These are phyloP conservation scores for Alternaria longipes DNA, from an alignment of 2,329 filamentous ascomycete species.

Conservation along the genomic window DNA sequence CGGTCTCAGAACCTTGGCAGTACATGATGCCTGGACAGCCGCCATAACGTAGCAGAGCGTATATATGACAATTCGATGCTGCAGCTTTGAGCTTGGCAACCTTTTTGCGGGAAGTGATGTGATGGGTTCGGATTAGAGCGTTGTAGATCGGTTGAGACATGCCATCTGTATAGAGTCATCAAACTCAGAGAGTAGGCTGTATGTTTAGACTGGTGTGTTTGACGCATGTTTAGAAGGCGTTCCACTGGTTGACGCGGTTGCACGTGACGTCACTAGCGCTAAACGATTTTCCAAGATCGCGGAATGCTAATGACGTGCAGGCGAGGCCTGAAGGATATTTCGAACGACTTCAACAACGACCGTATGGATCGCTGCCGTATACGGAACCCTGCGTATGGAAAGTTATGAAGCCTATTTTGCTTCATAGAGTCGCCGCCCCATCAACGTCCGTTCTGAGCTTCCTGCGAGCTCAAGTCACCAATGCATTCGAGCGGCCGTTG, in stretches of 20 bases:
- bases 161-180: constrained; percentile 6
- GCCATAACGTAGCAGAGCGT: constrained; percentile 72
- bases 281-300: constrained; percentile 28
- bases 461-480: constrained; percentile 45
- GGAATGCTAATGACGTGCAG: constrained; percentile 26
- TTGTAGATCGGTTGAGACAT: constrained; percentile 54
- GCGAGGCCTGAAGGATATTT: constrained; percentile 13
- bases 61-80: constrained; percentile 67
- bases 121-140: constrained; percentile 78
- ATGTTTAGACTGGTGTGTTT: background rate
- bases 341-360: constrained; percentile 24
- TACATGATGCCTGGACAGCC: constrained; percentile 81
- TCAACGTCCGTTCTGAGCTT: constrained; percentile 51
- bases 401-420: constrained; percentile 50
- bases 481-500: constrained; percentile 41
- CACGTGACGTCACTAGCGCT: constrained; percentile 45
- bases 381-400: constrained; percentile 29
- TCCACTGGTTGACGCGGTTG: background rate
- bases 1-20: constrained; percentile 68
- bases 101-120: constrained; percentile 84
- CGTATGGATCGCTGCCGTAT: constrained; percentile 42
- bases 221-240: background rate
- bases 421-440: constrained; percentile 44
- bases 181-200: background rate
- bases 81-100: constrained; percentile 70